Evolutionary conservation across 495 filamentous ascomycete species (phyloP), one percentile per base, ranked within the genome.

Genomic region (Alectoria sarmentosa): DNA sequence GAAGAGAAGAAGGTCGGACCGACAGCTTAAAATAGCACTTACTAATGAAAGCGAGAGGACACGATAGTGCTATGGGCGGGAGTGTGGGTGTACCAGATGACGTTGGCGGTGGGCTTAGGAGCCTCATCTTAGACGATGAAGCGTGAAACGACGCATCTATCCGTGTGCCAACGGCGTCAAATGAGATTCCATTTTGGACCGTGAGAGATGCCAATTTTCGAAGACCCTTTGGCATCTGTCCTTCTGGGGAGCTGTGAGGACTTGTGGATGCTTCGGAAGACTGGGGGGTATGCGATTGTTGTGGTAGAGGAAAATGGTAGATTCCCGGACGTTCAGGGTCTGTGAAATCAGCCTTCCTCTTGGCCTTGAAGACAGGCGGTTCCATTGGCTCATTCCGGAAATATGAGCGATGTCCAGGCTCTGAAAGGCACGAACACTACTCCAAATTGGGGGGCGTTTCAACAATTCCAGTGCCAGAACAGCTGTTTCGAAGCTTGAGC

Each of bases 311-410:
- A 14, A 38, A 28, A 30, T 13, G 66, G 66, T 39, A 52, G 26
- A 14, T 32, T 49, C 30, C 54, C 44, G 32, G 44, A 4, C 23
- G 46, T 36, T 21, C 58, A 48, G 28, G 41, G 28, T 41, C 61
- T 15, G 37, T 42, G 17, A 34, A 37, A 9, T 67, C 38, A 34
- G 48, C 26, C 32, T 30, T 63, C 30, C 36, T 67, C 32, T 63
- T 48, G 58, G 41, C 42, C 60, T 41, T 65, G 49, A 58, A 36
- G 39, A 42, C 26, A 36, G 30, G 2, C 39, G 63, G n/a, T 21
- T 10, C 21, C 56, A 62, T 42, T 65, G 75, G 73, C 73, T 74
- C 56, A 71, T 66, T 19, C 67, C 57, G 71, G 11, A 65, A 54
- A 42, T 66, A 61, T 30, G 26, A 26, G 17, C 38, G 19, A 56